Conservation (phyloP, 2,329 filamentous ascomycete genomes). For the Diaporthe amygdali region DNA sequence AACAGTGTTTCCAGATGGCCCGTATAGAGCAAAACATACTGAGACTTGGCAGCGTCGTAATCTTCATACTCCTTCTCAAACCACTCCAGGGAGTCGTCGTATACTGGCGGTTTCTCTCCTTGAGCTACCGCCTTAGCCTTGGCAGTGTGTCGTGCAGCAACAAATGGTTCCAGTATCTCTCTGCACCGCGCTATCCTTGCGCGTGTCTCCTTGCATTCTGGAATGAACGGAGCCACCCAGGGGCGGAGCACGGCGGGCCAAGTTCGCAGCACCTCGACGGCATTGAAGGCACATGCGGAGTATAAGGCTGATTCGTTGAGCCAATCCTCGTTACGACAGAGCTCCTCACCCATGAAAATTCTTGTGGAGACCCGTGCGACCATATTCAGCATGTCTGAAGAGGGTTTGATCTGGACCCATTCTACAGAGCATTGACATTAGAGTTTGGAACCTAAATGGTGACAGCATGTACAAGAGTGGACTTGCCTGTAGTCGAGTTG, state of each 20-base stretch:
- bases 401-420: background rate
- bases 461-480: background rate
- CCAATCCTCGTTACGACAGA: conserved; percentile 53
- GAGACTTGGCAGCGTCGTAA: conserved; percentile 38
- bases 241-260: conserved; percentile 46
- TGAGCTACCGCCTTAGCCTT: conserved; percentile 31
- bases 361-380: conserved; percentile 55
- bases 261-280: conserved; percentile 43
- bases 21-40: conserved; percentile 25
- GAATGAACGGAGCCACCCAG: conserved; percentile 49
- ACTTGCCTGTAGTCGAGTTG: background rate
- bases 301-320: conserved; percentile 48
- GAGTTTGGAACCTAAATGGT: background rate
- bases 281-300: conserved; percentile 42
- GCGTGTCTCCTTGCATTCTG: conserved; percentile 42
- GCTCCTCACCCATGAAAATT: conserved; percentile 49
- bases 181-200: conserved; percentile 40
- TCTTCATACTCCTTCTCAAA: conserved; percentile 41
- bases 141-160: conserved; percentile 40
- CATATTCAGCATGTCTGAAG: conserved; percentile 39
- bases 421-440: background rate
- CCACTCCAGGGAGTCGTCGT: conserved; percentile 40
- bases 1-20: background rate
- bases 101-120: background rate
- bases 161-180: conserved; percentile 41